phyloP scores from a whole-genome alignment of 805 yeast genomes.

The Saccharomycopsis amapae region DNA sequence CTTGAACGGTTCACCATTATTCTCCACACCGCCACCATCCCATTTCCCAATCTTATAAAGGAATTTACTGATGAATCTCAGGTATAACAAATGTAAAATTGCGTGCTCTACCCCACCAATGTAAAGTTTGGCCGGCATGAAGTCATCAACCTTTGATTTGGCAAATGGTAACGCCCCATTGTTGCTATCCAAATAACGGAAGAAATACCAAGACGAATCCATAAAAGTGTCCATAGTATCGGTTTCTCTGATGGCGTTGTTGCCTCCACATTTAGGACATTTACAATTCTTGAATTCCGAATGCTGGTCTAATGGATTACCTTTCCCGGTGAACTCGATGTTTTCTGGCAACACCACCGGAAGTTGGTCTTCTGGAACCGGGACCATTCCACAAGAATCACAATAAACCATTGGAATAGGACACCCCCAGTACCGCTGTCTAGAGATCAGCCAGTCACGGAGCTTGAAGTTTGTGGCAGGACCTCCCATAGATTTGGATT shows the following conservation, averaged over 20 bases:
- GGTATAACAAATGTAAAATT: conserved; percentile 78
- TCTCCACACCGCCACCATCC: conserved; percentile 42
- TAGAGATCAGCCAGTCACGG: conserved; percentile 90
- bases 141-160: conserved; percentile 38
- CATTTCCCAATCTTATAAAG: conserved; percentile 60
- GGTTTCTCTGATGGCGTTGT: conserved; percentile 75
- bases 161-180: conserved; percentile 52
- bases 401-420: conserved; percentile 96
- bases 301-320: conserved; percentile 62
- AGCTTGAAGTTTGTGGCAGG: conserved; percentile 50
- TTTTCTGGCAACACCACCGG: conserved; percentile 75
- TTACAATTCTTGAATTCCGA: conserved; percentile 61
- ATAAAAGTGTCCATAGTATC: conserved; percentile 99
- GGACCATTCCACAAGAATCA: conserved; percentile 75
- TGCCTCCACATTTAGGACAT: conserved; percentile 68
- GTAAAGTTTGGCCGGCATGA: conserved; percentile 83
- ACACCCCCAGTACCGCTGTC: conserved; percentile 98
- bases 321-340: conserved; percentile 37
- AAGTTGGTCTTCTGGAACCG: conserved; percentile 81
- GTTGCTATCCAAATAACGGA: conserved; percentile 72
- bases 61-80: conserved; percentile 81
- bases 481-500: conserved; percentile 36
- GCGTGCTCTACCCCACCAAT: conserved; percentile 98
- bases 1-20: conserved; percentile 69
- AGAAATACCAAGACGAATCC: conserved; percentile 95